A percentile compares a stretch with the other conserved stretches of the same genome.
These are phyloP conservation scores for Dittrichia graveolens DNA, from an alignment of 129 eudicot genomes.

Conservation along the genomic window DNA sequence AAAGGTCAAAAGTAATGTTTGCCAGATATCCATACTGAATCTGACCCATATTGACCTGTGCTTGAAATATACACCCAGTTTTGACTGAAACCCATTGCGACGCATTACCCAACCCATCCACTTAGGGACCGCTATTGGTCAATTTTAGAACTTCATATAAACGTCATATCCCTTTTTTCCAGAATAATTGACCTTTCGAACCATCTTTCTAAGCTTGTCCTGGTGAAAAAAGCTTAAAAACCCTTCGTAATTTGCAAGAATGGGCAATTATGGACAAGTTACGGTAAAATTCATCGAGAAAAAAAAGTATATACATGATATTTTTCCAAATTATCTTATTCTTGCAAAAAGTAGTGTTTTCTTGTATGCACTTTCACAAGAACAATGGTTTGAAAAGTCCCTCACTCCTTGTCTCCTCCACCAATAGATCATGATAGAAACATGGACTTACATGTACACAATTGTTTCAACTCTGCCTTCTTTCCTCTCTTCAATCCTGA, in stretches of 20 bases:
- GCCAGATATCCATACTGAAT: background rate
- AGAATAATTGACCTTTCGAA: background rate
- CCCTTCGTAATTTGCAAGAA: background rate
- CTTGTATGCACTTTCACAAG: background rate
- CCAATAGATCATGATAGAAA: background rate
- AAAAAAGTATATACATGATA: background rate
- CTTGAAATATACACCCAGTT: background rate
- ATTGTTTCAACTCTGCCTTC: conserved; percentile 85
- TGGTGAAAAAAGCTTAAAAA: background rate
- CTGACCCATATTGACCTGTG: background rate
- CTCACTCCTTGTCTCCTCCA: conserved; percentile 1
- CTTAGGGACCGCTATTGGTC: background rate
- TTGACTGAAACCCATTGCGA: background rate
- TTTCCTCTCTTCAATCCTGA: conserved; percentile 72
- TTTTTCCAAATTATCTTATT: background rate
- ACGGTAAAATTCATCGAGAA: background rate
- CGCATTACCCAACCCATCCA: background rate
- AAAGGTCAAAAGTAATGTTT: background rate
- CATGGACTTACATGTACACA: conserved; percentile 68
- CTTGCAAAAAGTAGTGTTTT: background rate
- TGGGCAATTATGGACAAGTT: background rate
- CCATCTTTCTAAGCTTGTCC: conserved; percentile 1
- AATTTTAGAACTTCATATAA: conserved; percentile 5
- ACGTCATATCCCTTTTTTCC: background rate
- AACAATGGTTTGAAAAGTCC: background rate